Base-by-base conservation (phyloP, 192 early-diverging fungal genomes). In the Rhizophagus sp. region DNA sequence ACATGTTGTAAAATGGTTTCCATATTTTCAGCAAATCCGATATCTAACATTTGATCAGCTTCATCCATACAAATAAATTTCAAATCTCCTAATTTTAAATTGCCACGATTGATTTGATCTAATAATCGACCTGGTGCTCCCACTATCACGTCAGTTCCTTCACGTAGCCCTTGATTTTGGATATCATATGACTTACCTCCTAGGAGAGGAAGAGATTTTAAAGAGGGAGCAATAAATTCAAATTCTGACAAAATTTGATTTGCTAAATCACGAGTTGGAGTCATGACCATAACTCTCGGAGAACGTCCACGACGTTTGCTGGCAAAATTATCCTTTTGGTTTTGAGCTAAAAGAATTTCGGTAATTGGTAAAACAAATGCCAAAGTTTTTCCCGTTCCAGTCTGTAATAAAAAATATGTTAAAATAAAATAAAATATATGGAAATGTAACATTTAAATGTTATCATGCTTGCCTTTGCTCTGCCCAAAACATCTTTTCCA, bases 141-240 rank as follows among this genome's bases (percentile, higher is more conserved):
- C 68, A 96, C 90, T 41, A 95, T 83, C 64, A 95, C 85, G 74
- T 96, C 95, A 62, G 89, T 87, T 79, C 91, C 90, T n/a, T 85
- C 83, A 34, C 92, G 88, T 67, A 99, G 88, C 61, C 90, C 92
- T 47, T 91, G 88, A 34, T 93, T 92, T 88, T 99, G 95, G 62
- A 93, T 93, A 73, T 91, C 89, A 83, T 97, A 96, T 33, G 95
- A 92, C 2, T 91, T 90, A 80, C 97, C 97, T 73, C 97, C 97
- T 83, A 98, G 98, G 25, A 97, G 91, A 69, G 93, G 92, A 36
- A 92, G 75, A 0, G 90, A 83, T 75, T 84, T 84, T 74, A 96
- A 85, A 82, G 87, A 88, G 25, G 89, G 89, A 8, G 90, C 86
- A 27, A 96, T 91, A 62, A 81, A 79, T 78, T 86, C 88, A 67